Evolutionary conservation across 345 rosid genomes (phyloP).

Genomic region (Bretschneidera sinensis): DNA sequence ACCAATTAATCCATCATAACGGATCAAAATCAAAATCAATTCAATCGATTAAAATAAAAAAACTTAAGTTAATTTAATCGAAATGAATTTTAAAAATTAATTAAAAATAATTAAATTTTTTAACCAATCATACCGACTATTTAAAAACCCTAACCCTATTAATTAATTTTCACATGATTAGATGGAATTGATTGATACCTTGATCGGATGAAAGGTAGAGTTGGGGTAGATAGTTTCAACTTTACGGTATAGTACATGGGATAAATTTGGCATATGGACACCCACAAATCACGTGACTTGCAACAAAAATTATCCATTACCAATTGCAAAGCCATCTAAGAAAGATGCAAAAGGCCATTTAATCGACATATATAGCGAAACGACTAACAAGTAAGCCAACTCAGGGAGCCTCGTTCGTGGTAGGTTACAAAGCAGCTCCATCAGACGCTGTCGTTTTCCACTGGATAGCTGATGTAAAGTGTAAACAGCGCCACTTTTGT

Average conservation of each 20-base stretch:
- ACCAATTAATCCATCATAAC: too few species aligned
- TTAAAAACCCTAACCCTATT: too few species aligned
- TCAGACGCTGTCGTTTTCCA: neutral
- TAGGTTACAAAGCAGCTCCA: constrained; percentile 4
- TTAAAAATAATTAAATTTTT: too few species aligned
- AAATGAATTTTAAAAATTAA: too few species aligned
- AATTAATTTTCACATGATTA: too few species aligned
- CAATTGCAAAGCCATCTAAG: constrained; percentile 12
- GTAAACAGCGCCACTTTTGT: neutral
- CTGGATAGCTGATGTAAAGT: neutral
- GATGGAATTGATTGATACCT: too few species aligned
- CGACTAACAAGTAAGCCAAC: neutral
- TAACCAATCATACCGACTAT: too few species aligned
- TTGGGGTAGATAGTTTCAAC: too few species aligned
- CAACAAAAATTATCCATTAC: constrained; percentile 14
- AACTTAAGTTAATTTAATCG: too few species aligned
- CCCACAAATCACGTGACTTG: constrained; percentile 15
- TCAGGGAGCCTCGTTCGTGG: neutral
- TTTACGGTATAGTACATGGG: neutral
- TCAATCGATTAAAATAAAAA: too few species aligned
- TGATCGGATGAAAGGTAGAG: neutral
- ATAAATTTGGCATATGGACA: neutral
- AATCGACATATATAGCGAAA: constrained; percentile 6
- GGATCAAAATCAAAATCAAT: too few species aligned
- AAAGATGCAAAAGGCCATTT: neutral